A percentile compares a stretch with the other conserved stretches of the same genome.
These are phyloP conservation scores for Moniliella sp. DNA, from an alignment of 1,284 basidiomycete genomes.

Conservation along the genomic window DNA sequence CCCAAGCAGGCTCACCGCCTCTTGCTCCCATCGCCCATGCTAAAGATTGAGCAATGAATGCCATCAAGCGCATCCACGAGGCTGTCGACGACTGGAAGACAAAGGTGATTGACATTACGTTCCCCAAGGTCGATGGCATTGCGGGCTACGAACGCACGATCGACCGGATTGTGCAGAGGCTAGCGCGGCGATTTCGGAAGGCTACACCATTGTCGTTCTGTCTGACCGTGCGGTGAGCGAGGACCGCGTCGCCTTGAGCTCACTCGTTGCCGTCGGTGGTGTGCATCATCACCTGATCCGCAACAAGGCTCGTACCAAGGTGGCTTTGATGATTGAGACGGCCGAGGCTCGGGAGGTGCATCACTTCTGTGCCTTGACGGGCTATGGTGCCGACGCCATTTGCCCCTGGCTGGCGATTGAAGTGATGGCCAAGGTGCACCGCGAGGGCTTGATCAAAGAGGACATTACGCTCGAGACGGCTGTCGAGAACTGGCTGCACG, in stretches of 20 bases:
- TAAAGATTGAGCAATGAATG: constrained; percentile 21
- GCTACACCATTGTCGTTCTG: constrained; percentile 18
- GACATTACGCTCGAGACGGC: constrained; percentile 16
- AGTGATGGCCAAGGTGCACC: constrained; percentile 25
- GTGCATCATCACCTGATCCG: constrained; percentile 31
- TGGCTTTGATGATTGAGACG: constrained; percentile 26
- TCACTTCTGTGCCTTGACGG: constrained; percentile 28
- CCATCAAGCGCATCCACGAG: constrained; percentile 20
- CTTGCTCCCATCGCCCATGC: constrained; percentile 17
- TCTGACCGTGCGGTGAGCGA: constrained; percentile 20
- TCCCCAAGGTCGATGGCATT: constrained; percentile 20
- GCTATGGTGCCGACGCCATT: constrained; percentile 30
- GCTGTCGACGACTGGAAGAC: constrained; percentile 21
- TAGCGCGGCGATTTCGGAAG: constrained; percentile 21
- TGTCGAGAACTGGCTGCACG: constrained; percentile 20
- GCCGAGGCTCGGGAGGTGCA: constrained; percentile 30
- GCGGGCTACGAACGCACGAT: constrained; percentile 22
- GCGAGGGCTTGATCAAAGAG: constrained; percentile 26
- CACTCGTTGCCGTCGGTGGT: constrained; percentile 36
- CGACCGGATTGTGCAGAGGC: constrained; percentile 25
- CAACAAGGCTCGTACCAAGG: constrained; percentile 25
- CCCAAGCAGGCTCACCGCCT: constrained; percentile 26
- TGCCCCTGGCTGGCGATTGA: constrained; percentile 30
- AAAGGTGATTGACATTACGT: constrained; percentile 26
- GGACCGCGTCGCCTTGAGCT: constrained; percentile 24